These are phyloP conservation scores for Artemisia tridentata DNA, from an alignment of 129 eudicot species.

Conservation along the genomic window DNA sequence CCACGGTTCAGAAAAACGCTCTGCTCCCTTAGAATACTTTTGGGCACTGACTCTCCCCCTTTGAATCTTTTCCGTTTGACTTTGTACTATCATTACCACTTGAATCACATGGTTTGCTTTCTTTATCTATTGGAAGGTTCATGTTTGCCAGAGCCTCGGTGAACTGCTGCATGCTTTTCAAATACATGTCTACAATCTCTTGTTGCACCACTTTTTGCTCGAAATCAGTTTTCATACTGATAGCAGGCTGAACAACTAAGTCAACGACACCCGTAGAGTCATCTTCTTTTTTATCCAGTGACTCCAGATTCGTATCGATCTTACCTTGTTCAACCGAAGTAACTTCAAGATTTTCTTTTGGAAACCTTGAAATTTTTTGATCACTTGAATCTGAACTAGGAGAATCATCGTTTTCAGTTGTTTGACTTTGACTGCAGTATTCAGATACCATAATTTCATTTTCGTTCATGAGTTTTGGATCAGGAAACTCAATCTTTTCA, in stretches of 20 bases:
- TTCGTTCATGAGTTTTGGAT: no score
- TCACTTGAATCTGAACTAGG: constrained; percentile 14
- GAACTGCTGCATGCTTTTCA: constrained; percentile 58
- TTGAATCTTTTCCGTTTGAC: constrained; percentile 26
- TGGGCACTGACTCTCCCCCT: constrained; percentile 33
- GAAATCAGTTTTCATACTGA: neutral
- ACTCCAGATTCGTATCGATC: constrained; percentile 14
- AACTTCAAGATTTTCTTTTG: constrained; percentile 21
- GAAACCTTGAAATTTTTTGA: constrained; percentile 1
- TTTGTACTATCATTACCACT: constrained; percentile 18
- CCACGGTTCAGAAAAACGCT: constrained; percentile 41
- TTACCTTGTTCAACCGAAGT: constrained; percentile 14
- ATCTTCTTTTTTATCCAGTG: constrained; percentile 31
- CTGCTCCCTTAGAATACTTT: constrained; percentile 52
- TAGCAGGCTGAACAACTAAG: neutral
- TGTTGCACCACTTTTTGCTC: constrained; percentile 43
- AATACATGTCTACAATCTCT: constrained; percentile 45
- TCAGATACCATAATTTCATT: constrained; percentile 47
- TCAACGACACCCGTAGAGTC: neutral
- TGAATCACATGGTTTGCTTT: constrained; percentile 17
- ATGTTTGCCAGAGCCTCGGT: constrained; percentile 45
- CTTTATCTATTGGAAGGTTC: constrained; percentile 38
- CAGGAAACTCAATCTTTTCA: constrained; percentile 44
- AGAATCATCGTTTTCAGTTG: constrained; percentile 5
- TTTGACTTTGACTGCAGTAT: constrained; percentile 26